Conservation (phyloP, 2,329 filamentous ascomycete genomes). For the Elsinoe arachidis region DNA sequence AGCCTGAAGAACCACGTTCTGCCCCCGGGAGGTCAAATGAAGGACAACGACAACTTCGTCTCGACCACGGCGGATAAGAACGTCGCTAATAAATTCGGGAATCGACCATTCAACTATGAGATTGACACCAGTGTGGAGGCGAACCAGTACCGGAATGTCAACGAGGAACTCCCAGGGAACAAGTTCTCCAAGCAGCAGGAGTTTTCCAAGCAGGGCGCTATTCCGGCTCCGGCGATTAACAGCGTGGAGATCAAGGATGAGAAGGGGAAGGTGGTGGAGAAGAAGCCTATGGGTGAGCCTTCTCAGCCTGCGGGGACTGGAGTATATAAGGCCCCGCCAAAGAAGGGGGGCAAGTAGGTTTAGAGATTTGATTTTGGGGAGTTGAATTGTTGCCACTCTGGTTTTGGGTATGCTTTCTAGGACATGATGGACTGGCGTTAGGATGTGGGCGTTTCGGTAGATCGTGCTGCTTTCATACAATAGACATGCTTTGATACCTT, state of each 20-base stretch:
- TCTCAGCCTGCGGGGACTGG: background rate
- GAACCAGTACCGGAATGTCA: background rate
- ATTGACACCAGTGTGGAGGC: background rate
- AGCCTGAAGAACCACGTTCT: background rate
- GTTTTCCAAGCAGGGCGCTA: background rate
- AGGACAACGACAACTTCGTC: constrained; percentile 1
- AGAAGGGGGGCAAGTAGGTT: background rate
- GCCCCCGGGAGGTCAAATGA: background rate
- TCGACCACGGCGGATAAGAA: background rate
- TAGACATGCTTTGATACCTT: background rate
- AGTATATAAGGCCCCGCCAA: background rate
- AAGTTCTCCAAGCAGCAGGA: constrained; percentile 1
- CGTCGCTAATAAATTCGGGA: background rate
- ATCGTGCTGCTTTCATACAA: background rate
- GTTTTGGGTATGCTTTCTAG: background rate
- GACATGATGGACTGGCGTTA: background rate
- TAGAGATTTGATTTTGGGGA: background rate
- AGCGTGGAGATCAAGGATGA: background rate
- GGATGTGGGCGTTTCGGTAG: background rate
- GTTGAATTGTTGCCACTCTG: too few species aligned
- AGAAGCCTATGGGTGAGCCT: background rate
- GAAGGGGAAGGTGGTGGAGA: background rate
- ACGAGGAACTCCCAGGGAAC: background rate
- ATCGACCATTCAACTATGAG: background rate
- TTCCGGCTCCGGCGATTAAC: background rate